Evolutionary conservation across 1,284 basidiomycete genomes (phyloP), one percentile per base, ranked within the genome.

Genomic region (Lignosus rhinocerotis): DNA sequence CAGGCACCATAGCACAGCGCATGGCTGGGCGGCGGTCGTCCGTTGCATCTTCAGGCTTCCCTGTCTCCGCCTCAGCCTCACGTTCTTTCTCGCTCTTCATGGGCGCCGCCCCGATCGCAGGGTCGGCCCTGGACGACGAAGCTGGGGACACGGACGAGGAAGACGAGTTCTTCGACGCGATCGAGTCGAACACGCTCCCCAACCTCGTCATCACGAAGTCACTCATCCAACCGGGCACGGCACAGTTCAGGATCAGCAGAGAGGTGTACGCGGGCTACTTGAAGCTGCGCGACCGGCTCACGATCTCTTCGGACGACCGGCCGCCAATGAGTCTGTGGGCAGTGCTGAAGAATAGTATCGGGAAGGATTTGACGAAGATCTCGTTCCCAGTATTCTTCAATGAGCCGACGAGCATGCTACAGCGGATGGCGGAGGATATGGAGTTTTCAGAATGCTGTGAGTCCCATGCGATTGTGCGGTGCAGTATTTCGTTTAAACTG

Each of bases 121-220:
- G 17, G 21, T 54, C 51, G 34, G 58, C 17, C 58, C 41, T 8
- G 19, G 59, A 60, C 2, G 78, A 78, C 10, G 75, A 76, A 0
- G 78, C 80, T 14, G 71, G 70, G 36, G 88, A 89, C 46, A 91
- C 90, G 1, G 94, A 96, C 64, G 92, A 93, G 52, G 94, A 96
- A 69, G 95, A 98, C 75, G 95, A 98, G 74, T 98, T 98, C 76
- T 98, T 97, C 69, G 96, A 98, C 71, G 95, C 96, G 17, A 95
- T 98, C 69, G 96, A 98, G 70, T 77, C 87, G 10, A 90, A 89
- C 55, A 83, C 80, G 32, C 76, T 96, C 0, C 91, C 92, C 6
- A 87, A 90, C 63, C 79, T 94, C 5, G 76, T 90, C 42, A 79
- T 94, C 25, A 81, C 84, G 51, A 80, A 87, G 41, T 79, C 82